These are phyloP conservation scores for Naganishia kalamii DNA, from an alignment of 768 basidiomycete genomes.

Conservation along the genomic window DNA sequence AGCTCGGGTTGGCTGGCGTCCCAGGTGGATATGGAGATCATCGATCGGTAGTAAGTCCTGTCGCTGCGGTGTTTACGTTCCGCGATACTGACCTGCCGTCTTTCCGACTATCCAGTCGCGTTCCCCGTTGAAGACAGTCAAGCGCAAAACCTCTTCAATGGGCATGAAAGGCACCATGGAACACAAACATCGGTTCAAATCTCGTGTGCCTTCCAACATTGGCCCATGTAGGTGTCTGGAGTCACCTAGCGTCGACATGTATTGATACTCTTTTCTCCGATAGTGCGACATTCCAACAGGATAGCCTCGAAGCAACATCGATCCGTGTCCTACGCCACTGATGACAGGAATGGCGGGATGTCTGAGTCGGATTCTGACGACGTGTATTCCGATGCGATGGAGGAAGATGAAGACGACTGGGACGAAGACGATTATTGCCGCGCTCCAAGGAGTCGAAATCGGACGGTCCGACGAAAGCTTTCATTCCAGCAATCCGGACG, in stretches of 20 bases:
- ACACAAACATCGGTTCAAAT: constrained; percentile 18
- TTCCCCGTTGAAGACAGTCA: constrained; percentile 20
- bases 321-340: constrained; percentile 39
- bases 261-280: neutral
- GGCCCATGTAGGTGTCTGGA: constrained; percentile 10
- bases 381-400: constrained; percentile 16
- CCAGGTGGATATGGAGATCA: neutral
- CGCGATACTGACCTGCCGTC: neutral
- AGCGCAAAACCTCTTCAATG: constrained; percentile 24
- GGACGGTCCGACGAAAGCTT: neutral
- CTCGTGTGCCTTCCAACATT: constrained; percentile 20
- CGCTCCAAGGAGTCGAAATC: neutral
- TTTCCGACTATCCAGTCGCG: constrained; percentile 9
- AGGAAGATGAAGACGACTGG: constrained; percentile 42
- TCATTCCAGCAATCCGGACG: constrained; percentile 3
- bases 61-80: neutral
- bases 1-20: constrained; percentile 34
- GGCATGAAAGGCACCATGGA: constrained; percentile 17
- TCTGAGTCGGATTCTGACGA: constrained; percentile 27
- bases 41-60: constrained; percentile 13
- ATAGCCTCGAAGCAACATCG: constrained; percentile 39
- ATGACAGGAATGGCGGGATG: constrained; percentile 29
- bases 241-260: neutral
- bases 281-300: constrained; percentile 39
- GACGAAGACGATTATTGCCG: constrained; percentile 22